A percentile compares a stretch with the other conserved stretches of the same genome.
These are phyloP conservation scores for Capillidium heterosporum DNA, from an alignment of 371 early-diverging fungal genomes.

Conservation along the genomic window DNA sequence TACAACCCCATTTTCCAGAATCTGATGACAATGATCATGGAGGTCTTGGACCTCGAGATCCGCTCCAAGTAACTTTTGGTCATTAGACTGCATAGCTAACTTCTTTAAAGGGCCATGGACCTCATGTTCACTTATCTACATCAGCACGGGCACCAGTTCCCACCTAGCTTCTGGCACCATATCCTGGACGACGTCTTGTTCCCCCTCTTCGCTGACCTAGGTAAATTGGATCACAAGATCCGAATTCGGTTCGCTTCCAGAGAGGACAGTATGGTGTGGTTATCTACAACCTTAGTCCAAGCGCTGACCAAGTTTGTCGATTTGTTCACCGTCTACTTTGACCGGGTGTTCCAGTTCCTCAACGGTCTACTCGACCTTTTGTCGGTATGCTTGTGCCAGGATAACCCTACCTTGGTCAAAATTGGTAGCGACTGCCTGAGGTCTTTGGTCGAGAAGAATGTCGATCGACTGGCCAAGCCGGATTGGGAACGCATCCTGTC, in stretches of 20 bases:
- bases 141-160: conserved; percentile 40
- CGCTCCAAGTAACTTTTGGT: conserved; percentile 25
- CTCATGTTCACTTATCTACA: conserved; percentile 69
- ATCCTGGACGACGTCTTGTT: conserved; percentile 68
- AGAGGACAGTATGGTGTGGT: conserved; percentile 25
- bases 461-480: conserved; percentile 33
- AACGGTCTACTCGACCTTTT: conserved; percentile 60
- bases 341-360: conserved; percentile 41
- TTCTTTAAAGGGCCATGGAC: conserved; percentile 32
- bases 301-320: conserved; percentile 75
- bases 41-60: conserved; percentile 75
- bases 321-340: conserved; percentile 62
- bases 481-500: conserved; percentile 55
- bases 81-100: background rate
- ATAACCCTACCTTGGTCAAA: conserved; percentile 74
- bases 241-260: conserved; percentile 10
- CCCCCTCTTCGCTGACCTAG: conserved; percentile 44
- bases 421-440: conserved; percentile 84
- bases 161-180: conserved; percentile 68
- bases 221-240: conserved; percentile 12
- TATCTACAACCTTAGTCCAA: conserved; percentile 49
- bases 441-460: conserved; percentile 66
- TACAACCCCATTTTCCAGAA: conserved; percentile 79
- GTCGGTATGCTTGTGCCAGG: conserved; percentile 68
- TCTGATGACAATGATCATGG: conserved; percentile 71